Evolutionary conservation across 768 basidiomycete genomes (phyloP), one percentile per base, ranked within the genome.

Genomic region (Lentinus tigrinus): DNA sequence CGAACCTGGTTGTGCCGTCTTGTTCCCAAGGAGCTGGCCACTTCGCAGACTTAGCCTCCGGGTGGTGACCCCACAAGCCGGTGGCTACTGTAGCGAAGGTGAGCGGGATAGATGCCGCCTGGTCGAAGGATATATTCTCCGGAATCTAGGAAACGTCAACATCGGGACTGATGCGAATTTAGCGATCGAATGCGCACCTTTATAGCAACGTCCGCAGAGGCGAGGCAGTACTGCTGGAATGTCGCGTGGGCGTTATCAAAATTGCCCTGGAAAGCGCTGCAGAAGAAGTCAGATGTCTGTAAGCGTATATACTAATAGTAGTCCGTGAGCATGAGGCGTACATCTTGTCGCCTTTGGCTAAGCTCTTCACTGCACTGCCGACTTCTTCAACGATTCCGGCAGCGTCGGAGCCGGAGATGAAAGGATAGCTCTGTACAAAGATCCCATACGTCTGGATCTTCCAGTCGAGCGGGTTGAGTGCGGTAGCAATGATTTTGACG

Each of bases 51-150:
- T 67, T 40, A 1, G 66, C 66, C 27, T 55, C 58, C 28, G 64
- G 62, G 46, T 51, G 28, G 16, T 34, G 27, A 17, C 17, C 31
- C 31, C 28, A 43, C 1, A 19, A 16, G 16, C 47, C 26, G 60
- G 40, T 52, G 67, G 73, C 78, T 8, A 79, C 77, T 1, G 76
- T 74, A 4, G 70, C 67, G 4, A 78, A 52, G 0, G 61, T 72
- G 13, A 74, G 63, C 2, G 79, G 77, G 19, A 80, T 64, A 8
- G 77, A 70, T 0, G 77, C 67, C 0, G 76, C 79, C 34, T 76
- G 62, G 11, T 77, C 76, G 57, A 73, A 73, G 0, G 67, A 68
- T 14, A 79, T 19, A n/a, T 72, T 72, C 4, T 50, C 27, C 0
- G 77, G 79, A 7, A 77, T 73, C 71, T 55, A 1, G 23, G n/a